A percentile compares a stretch with the other conserved stretches of the same genome.
Evolutionary conservation across 768 basidiomycete species (phyloP).

Genomic region (Naganishia friedmannii): DNA sequence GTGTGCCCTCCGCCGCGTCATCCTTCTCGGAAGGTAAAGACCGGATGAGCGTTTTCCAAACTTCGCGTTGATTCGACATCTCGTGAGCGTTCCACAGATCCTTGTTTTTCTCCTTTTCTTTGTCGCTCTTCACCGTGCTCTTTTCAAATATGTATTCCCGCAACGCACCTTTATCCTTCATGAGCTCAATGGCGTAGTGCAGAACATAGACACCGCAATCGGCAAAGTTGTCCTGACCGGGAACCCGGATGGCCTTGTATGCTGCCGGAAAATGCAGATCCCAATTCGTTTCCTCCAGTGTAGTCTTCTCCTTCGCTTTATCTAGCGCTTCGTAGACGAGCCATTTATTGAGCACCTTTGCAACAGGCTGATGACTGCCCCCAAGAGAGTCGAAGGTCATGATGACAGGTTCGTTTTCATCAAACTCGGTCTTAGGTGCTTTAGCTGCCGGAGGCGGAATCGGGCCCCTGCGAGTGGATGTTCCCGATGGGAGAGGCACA

Average conservation of each 20-base stretch:
- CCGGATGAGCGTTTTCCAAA: not conserved
- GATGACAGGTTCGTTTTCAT: slow-evolving; percentile 55
- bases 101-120: slow-evolving; percentile 16
- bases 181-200: slow-evolving; percentile 58
- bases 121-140: not conserved
- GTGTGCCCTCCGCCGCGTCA: not conserved
- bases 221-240: slow-evolving; percentile 79
- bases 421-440: not conserved
- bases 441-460: not conserved
- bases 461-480: not conserved
- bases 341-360: slow-evolving; percentile 64
- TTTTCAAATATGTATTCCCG: slow-evolving; percentile 15
- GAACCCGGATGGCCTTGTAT: slow-evolving; percentile 62
- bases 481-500: not conserved
- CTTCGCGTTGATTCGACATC: slow-evolving; percentile 3
- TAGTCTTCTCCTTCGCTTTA: slow-evolving; percentile 75
- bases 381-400: slow-evolving; percentile 89
- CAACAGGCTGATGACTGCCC: slow-evolving; percentile 64
- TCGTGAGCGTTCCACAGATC: not conserved
- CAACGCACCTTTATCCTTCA: not conserved
- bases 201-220: slow-evolving; percentile 92
- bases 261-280: slow-evolving; percentile 46
- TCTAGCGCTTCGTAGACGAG: slow-evolving; percentile 73
- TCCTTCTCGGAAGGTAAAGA: not conserved
- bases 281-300: slow-evolving; percentile 35